Percentiles rank a stretch among this genome's conserved stretches.
Conservation (phyloP, 2,329 filamentous ascomycete species). For the Balansia obtecta region DNA sequence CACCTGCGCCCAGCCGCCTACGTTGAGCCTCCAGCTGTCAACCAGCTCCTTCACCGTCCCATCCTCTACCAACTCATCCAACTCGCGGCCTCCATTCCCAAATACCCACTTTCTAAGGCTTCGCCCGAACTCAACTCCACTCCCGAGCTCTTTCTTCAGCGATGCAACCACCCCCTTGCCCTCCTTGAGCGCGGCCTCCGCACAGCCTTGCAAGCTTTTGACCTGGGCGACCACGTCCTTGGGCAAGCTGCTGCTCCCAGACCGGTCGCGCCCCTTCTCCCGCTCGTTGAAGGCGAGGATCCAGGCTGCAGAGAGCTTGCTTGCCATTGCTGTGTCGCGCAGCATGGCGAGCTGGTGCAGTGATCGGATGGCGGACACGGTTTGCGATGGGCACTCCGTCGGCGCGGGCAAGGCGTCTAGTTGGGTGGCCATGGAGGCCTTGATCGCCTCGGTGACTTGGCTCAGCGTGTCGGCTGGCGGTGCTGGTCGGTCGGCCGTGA, state of each 20-base stretch:
- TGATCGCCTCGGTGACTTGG: conserved; percentile 16
- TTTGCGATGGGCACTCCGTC: conserved; percentile 7
- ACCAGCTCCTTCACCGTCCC: conserved; percentile 15
- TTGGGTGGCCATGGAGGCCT: conserved; percentile 16
- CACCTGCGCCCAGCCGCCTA: conserved; percentile 22
- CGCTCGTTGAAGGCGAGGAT: conserved; percentile 24
- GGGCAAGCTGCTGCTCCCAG: conserved; percentile 24
- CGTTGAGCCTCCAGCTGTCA: conserved; percentile 22
- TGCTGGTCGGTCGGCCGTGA: conserved; percentile 12
- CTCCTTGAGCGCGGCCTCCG: conserved; percentile 19
- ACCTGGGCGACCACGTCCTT: conserved; percentile 23
- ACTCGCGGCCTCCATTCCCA: conserved; percentile 9
- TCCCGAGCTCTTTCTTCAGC: conserved; percentile 17
- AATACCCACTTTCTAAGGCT: conserved; percentile 18
- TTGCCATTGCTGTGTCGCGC: conserved; percentile 24
- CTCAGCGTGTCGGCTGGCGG: conserved; percentile 14
- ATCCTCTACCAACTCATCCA: conserved; percentile 15
- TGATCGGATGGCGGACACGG: conserved; percentile 17
- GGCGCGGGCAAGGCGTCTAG: conserved; percentile 8
- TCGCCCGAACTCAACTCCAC: conserved; percentile 14
- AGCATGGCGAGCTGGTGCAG: conserved; percentile 25
- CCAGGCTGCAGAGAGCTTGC: conserved; percentile 20
- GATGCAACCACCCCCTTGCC: conserved; percentile 18
- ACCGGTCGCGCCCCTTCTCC: conserved; percentile 26
- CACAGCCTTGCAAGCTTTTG: conserved; percentile 20